Conservation (phyloP, 148 eudicot species). For the Pharnaceum exiguum region DNA sequence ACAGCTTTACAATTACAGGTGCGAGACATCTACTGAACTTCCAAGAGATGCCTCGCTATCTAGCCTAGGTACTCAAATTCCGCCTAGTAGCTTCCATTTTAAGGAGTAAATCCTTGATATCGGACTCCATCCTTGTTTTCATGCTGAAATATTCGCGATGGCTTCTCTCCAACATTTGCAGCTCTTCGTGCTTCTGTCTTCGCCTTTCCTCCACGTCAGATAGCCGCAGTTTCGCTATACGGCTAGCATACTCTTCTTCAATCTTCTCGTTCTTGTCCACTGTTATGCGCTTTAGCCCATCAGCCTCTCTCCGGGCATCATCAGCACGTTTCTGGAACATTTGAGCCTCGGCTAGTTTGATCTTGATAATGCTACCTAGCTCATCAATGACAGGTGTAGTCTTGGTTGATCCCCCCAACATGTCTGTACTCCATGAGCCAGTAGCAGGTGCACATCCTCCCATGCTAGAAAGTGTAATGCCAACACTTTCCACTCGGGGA, state of each 20-base stretch:
- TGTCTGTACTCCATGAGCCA: constrained; percentile 28
- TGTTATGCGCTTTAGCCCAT: constrained; percentile 67
- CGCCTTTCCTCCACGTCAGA: constrained; percentile 66
- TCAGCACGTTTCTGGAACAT: constrained; percentile 91
- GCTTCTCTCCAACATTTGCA: constrained; percentile 65
- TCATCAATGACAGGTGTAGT: constrained; percentile 49
- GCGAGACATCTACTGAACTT: not conserved
- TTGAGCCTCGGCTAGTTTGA: constrained; percentile 80
- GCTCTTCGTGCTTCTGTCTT: constrained; percentile 63
- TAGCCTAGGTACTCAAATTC: constrained; percentile 39
- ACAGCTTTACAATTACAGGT: not conserved
- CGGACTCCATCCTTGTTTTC: constrained; percentile 87
- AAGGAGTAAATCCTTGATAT: constrained; percentile 73
- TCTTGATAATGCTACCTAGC: constrained; percentile 71
- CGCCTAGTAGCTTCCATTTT: constrained; percentile 86
- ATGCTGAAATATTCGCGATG: constrained; percentile 70
- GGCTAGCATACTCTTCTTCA: constrained; percentile 60
- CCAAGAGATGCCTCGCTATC: not conserved
- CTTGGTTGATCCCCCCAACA: constrained; percentile 26
- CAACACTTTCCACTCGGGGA: constrained; percentile 33
- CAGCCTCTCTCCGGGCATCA: constrained; percentile 87
- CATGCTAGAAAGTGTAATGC: constrained; percentile 28
- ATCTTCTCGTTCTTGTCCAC: constrained; percentile 56
- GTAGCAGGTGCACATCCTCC: constrained; percentile 32
- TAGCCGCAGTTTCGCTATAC: constrained; percentile 55